Base-by-base conservation (phyloP, 495 filamentous ascomycete genomes). In the Xylaria acuta region DNA sequence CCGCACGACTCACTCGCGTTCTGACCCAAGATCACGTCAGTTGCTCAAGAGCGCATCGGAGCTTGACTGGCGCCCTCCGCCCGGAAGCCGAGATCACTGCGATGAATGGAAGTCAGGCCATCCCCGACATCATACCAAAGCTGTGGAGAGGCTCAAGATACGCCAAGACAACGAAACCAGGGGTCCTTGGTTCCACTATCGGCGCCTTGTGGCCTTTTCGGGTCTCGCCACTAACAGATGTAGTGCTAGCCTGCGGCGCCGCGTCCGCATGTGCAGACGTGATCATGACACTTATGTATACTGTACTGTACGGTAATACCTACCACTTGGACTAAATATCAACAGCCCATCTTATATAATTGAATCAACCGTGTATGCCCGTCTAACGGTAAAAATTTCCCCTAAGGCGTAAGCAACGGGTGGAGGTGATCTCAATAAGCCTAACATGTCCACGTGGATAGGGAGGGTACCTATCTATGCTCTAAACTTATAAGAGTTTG, bases 241-340 rank as follows among this genome's bases (percentile, higher is more conserved):
- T 51, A 36, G 34, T 51, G 14, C 27, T 69, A 59, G 66, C 38
- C 66, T 69, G 67, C 67, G 67, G 67, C 41, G 62, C 3, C 14
- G 9, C 67, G 32, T 62, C 67, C 67, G 67, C 67, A 69, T 40
- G 30, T 69, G 67, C 54, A 69, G 40, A 7, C 3, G 1, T 45
- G 18, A 38, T 1, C 27, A 43, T 32, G 32, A 38, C n/a, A 38
- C 36, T 38, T n/a, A n/a, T n/a, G n/a, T 16, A 36, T 36, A 36
- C 34, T 3, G 34, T n/a, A 36, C 5, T 30, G 62, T 49, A 51
- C 63, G 20, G 40, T 5, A 43, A 18, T 20, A 65, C 64, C 18
- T 53, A 34, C 32, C 20, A 38, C 6, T 41, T 25, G 27, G 20
- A 40, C 20, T 27, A 11, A 38, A n/a, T 22, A 22, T 25, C n/a